Evolutionary conservation across 352 stramenopile genomes (phyloP).

Genomic region (Globisporangium okanoganense): DNA sequence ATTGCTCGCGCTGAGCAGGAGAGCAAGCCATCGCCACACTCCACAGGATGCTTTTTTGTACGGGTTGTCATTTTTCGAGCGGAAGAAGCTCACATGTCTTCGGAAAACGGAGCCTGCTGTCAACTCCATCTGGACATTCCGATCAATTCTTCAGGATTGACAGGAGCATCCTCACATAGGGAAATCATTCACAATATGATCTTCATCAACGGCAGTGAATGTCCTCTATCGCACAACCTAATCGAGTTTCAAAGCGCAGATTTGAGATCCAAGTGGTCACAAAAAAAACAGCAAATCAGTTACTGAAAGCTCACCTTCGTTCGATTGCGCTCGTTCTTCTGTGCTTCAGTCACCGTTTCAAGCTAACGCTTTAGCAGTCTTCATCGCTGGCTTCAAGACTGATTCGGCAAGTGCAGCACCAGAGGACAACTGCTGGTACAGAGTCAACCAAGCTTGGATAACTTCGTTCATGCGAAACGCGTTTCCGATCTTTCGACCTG

Average conservation of each 20-base stretch:
- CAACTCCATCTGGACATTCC: not conserved
- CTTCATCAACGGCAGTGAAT: not conserved
- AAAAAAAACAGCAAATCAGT: not conserved
- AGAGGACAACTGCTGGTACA: slow-evolving; percentile 32
- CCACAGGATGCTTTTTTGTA: not conserved
- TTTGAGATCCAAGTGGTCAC: not conserved
- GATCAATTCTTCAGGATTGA: not conserved
- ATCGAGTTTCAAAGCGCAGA: not conserved
- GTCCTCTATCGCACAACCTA: not conserved
- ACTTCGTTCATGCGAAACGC: slow-evolving; percentile 82
- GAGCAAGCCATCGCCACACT: not conserved
- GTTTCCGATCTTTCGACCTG: slow-evolving; percentile 67
- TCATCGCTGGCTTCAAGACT: not conserved
- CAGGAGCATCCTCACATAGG: not conserved
- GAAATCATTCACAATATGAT: not conserved
- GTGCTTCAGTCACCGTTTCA: not conserved
- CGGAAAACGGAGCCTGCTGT: not conserved
- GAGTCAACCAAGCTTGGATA: slow-evolving; percentile 29
- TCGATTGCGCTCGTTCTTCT: not conserved
- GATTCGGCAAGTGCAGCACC: slow-evolving; percentile 20
- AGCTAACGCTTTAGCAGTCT: not conserved
- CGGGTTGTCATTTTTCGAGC: not conserved
- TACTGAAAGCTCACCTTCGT: not conserved
- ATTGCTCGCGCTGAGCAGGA: not conserved
- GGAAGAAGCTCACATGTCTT: not conserved